Base-by-base conservation (phyloP, 345 rosid genomes). In the Abelmoschus esculentus region DNA sequence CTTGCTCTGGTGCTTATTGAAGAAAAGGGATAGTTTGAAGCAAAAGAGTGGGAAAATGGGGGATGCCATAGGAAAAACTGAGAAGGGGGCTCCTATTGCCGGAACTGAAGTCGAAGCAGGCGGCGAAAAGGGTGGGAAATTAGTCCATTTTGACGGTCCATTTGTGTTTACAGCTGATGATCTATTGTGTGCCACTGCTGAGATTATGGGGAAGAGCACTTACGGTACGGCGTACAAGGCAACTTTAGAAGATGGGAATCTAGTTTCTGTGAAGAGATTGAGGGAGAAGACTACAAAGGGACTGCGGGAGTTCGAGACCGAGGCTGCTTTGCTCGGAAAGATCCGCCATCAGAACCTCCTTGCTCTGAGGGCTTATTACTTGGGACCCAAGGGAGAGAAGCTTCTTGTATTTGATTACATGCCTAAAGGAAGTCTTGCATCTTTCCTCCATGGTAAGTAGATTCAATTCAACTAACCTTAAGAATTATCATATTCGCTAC, bases 361-460 rank as follows among this genome's bases (percentile, higher is more conserved):
- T 53, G 84, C 97, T 0, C 81, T 93, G 17, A 76, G 98, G 66
- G 98, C 96, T 34, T 93, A 88, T 73, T 93, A 93, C 81, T 78
- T 91, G 70, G 98, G 98, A 28, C 97, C 98, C 14, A 93, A 93
- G 75, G 97, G 96, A 61, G 98, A 91, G 82, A 93, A 88, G 84
- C 96, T 91, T 58, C 92, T 93, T 42, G 98, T 89, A 61, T 91
- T 90, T 55, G 98, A 93, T 76, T 91, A 89, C 86, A 87, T 91
- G 96, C 31, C 89, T 18, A 88, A 81, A 54, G 98, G 97, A 6
- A 89, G 96, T 38, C 95, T 93, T 66, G 88, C 97, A 18, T 84
- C 98, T 8, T 91, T 87, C 76, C 92, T 93, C 58, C 98, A 93
- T 73, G 93, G 96, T 90, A 79, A 71, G 85, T 67, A 28, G 4